Percentiles rank a stretch among this genome's conserved stretches.
Evolutionary conservation across 2,329 filamentous ascomycete genomes (phyloP).

Genomic region (Talaromyces rugulosus): DNA sequence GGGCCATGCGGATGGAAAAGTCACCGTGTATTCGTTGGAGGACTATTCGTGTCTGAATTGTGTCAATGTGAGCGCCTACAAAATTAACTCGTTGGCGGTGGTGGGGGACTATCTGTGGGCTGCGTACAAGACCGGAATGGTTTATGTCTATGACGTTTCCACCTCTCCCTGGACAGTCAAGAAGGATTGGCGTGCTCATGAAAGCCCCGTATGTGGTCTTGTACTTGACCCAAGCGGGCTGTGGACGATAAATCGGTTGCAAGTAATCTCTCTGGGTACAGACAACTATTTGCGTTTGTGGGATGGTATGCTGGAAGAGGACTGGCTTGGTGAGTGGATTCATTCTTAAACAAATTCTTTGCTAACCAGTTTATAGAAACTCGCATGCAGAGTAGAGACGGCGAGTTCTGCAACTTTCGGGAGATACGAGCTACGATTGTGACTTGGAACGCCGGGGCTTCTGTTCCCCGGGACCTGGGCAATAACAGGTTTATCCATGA

Average conservation of each 20-base stretch:
- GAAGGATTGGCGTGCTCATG: conserved; percentile 94
- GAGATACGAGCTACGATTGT: conserved; percentile 75
- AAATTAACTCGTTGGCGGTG: conserved; percentile 82
- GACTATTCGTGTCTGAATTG: conserved; percentile 75
- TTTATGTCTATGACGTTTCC: conserved; percentile 85
- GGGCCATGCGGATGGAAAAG: conserved; percentile 88
- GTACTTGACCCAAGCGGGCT: conserved; percentile 74
- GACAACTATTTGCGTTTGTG: conserved; percentile 82
- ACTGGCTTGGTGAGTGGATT: conserved; percentile 67
- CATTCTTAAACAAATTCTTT: background rate
- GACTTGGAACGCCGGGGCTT: conserved; percentile 97
- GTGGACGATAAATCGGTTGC: conserved; percentile 77
- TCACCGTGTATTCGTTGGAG: conserved; percentile 81
- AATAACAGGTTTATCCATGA: conserved; percentile 78
- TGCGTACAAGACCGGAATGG: conserved; percentile 88
- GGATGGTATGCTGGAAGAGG: conserved; percentile 90
- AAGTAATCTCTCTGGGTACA: conserved; percentile 80
- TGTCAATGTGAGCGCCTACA: conserved; percentile 86
- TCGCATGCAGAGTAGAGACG: conserved; percentile 79
- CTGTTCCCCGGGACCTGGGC: conserved; percentile 77
- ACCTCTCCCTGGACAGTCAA: conserved; percentile 80
- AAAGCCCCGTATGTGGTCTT: conserved; percentile 74
- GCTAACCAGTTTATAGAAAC: conserved; percentile 51
- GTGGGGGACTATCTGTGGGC: conserved; percentile 85
- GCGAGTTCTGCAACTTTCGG: conserved; percentile 79